phyloP scores from a whole-genome alignment of 2,329 filamentous ascomycete species.

The Proliferodiscus dingleyae region DNA sequence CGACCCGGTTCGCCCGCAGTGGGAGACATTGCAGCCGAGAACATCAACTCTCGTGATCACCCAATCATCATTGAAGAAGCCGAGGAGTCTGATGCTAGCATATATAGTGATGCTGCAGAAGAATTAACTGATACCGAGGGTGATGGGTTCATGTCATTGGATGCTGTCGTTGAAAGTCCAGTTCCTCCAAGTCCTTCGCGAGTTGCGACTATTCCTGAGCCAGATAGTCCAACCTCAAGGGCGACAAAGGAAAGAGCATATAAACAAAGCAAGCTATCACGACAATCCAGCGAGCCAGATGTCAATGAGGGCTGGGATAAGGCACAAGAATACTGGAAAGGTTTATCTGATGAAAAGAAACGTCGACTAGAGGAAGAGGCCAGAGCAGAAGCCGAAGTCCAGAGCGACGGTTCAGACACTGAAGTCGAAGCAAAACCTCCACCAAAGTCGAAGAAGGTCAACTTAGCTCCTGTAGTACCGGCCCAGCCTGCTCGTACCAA shows the following conservation, averaged over 20 bases:
- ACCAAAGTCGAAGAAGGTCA: conserved; percentile 22
- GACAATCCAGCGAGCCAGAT: conserved; percentile 19
- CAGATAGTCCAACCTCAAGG: conserved; percentile 26
- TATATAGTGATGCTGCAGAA: conserved; percentile 76
- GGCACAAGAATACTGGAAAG: conserved; percentile 66
- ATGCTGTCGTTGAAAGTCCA: conserved; percentile 65
- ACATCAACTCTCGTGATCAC: conserved; percentile 34
- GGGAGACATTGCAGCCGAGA: conserved; percentile 13
- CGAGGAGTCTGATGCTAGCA: conserved; percentile 48
- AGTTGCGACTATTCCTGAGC: conserved; percentile 20
- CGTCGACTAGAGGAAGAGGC: conserved; percentile 51
- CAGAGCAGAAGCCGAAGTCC: conserved; percentile 43
- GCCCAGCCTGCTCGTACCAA: conserved; percentile 21
- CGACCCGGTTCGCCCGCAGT: conserved; percentile 11
- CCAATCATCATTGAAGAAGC: conserved; percentile 25
- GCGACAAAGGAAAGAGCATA: conserved; percentile 24
- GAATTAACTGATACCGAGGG: conserved; percentile 61
- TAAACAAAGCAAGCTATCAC: conserved; percentile 15
- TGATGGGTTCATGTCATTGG: conserved; percentile 65
- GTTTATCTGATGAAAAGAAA: conserved; percentile 57
- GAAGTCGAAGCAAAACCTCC: conserved; percentile 36
- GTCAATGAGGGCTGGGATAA: conserved; percentile 54
- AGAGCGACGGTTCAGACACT: conserved; percentile 36
- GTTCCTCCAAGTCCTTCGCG: conserved; percentile 24
- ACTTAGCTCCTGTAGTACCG: conserved; percentile 1